These are phyloP conservation scores for Trypanosoma brucei DNA, from an alignment of 208 protist species.

Conservation along the genomic window DNA sequence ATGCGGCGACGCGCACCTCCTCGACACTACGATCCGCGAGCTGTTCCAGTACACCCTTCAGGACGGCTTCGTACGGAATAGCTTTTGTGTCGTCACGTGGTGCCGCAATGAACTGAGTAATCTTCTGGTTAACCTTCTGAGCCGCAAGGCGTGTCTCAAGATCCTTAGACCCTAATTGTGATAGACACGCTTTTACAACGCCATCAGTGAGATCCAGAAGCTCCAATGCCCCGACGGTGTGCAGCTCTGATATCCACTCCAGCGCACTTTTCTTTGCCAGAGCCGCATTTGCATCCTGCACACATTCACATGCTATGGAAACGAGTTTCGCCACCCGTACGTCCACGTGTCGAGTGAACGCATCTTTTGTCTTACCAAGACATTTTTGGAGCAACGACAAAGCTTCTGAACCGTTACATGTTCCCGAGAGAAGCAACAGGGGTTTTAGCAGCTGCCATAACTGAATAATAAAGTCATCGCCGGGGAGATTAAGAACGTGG, in stretches of 20 bases:
- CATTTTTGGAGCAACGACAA: slow-evolving; percentile 17
- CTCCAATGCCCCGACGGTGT: slow-evolving; percentile 15
- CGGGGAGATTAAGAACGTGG: slow-evolving; percentile 47
- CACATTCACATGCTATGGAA: slow-evolving; percentile 20
- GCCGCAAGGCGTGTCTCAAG: slow-evolving; percentile 23
- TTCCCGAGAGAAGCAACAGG: slow-evolving; percentile 38
- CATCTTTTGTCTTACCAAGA: slow-evolving; percentile 22
- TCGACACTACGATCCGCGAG: slow-evolving; percentile 25
- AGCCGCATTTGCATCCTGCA: slow-evolving; percentile 14
- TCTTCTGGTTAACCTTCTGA: slow-evolving; percentile 29
- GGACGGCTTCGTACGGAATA: slow-evolving; percentile 21
- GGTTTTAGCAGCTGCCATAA: slow-evolving; percentile 39
- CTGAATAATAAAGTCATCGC: slow-evolving; percentile 35
- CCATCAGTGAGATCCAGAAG: slow-evolving; percentile 16
- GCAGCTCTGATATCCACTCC: slow-evolving; percentile 26
- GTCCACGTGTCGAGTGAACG: slow-evolving; percentile 12
- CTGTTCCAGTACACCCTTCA: slow-evolving; percentile 11
- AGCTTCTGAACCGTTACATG: slow-evolving; percentile 8
- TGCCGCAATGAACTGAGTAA: slow-evolving; percentile 20
- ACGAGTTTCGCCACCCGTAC: slow-evolving; percentile 17
- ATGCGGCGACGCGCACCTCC: slow-evolving; percentile 38
- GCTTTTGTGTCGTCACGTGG: background rate
- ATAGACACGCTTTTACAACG: slow-evolving; percentile 11
- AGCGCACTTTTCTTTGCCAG: slow-evolving; percentile 17
- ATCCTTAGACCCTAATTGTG: slow-evolving; percentile 27